Percentiles rank a stretch among this genome's conserved stretches.
Conservation (phyloP, 2,329 filamentous ascomycete genomes). For the Blastomyces gilchristii region DNA sequence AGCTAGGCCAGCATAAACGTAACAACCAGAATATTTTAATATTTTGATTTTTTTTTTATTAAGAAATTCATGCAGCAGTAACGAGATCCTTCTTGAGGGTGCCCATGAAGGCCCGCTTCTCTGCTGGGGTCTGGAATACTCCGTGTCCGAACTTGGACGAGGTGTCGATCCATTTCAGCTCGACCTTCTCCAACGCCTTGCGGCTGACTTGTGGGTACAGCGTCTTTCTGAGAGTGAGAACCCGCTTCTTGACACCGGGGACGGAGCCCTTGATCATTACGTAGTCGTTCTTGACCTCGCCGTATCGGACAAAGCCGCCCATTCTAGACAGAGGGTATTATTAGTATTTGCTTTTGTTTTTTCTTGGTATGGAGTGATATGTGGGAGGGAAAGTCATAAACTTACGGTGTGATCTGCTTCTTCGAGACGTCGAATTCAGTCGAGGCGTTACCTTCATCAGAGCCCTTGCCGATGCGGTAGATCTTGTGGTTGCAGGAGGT, state of each 20-base stretch:
- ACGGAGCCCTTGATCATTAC: conserved; percentile 95
- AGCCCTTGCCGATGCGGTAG: conserved; percentile 93
- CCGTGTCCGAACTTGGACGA: conserved; percentile 99
- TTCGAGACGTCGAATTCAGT: conserved; percentile 96
- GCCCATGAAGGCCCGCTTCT: conserved; percentile 97
- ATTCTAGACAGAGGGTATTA: conserved; percentile 50
- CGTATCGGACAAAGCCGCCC: conserved; percentile 98
- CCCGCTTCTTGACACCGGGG: conserved; percentile 97
- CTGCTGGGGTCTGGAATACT: conserved; percentile 94
- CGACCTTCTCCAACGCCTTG: conserved; percentile 95
- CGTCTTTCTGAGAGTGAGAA: conserved; percentile 97
- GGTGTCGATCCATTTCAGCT: conserved; percentile 99
- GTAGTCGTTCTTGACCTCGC: conserved; percentile 99
- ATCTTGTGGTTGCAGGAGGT: conserved; percentile 99
- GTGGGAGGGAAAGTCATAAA: conserved; percentile 25
- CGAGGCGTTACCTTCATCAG: conserved; percentile 81
- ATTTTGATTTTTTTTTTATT: not conserved
- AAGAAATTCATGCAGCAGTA: conserved; percentile 25
- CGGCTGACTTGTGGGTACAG: conserved; percentile 96
- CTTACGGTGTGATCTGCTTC: conserved; percentile 99
- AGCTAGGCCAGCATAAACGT: not conserved
- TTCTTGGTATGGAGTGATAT: not conserved
- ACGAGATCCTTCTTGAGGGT: conserved; percentile 97
- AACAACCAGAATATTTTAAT: conserved; percentile 1
- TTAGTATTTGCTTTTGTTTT: conserved; percentile 26